Percentiles rank a stretch among this genome's conserved stretches.
phyloP scores from a whole-genome alignment of 75 land plant genomes.

The Pseudotsuga menziesii region DNA sequence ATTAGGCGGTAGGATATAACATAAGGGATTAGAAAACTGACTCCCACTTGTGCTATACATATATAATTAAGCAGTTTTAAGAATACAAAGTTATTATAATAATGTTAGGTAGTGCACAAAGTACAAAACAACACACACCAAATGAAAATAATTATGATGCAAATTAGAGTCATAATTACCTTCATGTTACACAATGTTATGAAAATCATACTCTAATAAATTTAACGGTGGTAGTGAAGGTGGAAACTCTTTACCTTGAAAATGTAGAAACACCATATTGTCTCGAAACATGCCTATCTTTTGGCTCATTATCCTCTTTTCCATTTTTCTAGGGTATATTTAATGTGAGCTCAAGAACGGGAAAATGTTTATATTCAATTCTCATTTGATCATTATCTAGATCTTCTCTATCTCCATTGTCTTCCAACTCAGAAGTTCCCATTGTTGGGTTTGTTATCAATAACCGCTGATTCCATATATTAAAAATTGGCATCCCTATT shows the following conservation, averaged over 20 bases:
- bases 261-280: constrained; percentile 83
- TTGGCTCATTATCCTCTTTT: constrained; percentile 24
- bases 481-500: no score
- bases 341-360: constrained; percentile 57
- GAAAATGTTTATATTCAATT: constrained; percentile 26
- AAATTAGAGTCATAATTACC: neutral
- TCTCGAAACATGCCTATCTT: constrained; percentile 48
- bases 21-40: constrained; percentile 2
- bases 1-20: constrained; percentile 13
- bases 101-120: neutral
- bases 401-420: constrained; percentile 5
- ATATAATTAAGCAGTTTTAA: constrained; percentile 1
- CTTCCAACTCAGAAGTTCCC: constrained; percentile 2
- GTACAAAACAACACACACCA: neutral
- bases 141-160: neutral
- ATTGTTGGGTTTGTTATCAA: constrained; percentile 2
- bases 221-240: neutral
- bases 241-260: constrained; percentile 46
- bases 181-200: neutral
- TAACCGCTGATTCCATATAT: no score
- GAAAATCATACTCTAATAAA: neutral
- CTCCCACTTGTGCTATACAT: constrained; percentile 31
- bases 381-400: constrained; percentile 12
- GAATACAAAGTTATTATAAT: neutral
- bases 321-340: constrained; percentile 36